A percentile compares a stretch with the other conserved stretches of the same genome.
phyloP scores from a whole-genome alignment of 768 basidiomycete species.

The Goffeauzyma gilvescens region DNA sequence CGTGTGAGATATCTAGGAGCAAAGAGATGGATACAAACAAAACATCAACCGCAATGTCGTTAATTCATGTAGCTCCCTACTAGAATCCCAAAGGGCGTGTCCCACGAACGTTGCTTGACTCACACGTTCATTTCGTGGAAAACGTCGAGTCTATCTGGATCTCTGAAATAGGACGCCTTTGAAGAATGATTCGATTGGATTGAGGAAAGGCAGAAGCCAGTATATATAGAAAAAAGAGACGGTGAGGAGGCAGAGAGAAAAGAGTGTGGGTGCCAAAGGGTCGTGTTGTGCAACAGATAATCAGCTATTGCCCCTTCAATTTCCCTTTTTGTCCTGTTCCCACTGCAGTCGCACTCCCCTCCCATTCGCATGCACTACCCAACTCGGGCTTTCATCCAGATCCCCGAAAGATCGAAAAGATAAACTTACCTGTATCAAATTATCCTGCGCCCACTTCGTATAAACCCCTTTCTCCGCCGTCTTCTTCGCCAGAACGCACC shows the following conservation, averaged over 20 bases:
- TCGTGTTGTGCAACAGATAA: no score
- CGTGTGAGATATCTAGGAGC: slow-evolving; percentile 7
- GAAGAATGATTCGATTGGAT: background rate
- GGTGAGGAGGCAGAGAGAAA: no score
- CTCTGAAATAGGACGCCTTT: slow-evolving; percentile 35
- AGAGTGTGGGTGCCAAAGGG: no score
- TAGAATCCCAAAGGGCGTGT: background rate
- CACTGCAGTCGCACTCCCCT: no score
- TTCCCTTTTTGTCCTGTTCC: no score
- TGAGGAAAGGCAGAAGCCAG: no score
- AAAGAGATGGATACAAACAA: background rate
- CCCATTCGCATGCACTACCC: background rate
- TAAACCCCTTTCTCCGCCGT: slow-evolving; percentile 30
- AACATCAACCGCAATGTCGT: background rate
- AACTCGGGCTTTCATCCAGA: slow-evolving; percentile 11
- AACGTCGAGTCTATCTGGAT: slow-evolving; percentile 30
- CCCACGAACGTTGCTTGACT: background rate
- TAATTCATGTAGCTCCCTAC: background rate
- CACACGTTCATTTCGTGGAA: slow-evolving; percentile 23
- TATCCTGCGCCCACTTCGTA: slow-evolving; percentile 23
- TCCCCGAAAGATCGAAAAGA: slow-evolving; percentile 6
- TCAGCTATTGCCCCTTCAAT: no score
- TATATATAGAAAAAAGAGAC: no score
- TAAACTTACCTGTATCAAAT: slow-evolving; percentile 13
- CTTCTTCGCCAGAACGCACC: slow-evolving; percentile 25